phyloP scores from a whole-genome alignment of 108 stramenopile species.

The Cyclotella choctawhatcheeana region DNA sequence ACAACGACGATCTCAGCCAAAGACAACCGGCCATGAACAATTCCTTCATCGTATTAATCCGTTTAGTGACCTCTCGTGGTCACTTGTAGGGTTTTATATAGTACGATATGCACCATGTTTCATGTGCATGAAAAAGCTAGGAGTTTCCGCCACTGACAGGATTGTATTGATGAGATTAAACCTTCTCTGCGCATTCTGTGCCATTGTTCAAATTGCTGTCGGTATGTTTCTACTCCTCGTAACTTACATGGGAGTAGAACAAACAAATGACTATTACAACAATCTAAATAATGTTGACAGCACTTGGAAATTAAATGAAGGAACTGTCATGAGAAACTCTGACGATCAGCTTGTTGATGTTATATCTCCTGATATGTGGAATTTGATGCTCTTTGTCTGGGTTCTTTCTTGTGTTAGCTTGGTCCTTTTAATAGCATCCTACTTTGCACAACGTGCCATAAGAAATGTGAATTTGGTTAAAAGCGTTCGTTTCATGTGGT shows the following conservation, averaged over 20 bases:
- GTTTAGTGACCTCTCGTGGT: conserved; percentile 32
- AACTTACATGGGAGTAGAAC: conserved; percentile 20
- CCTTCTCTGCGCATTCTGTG: conserved; percentile 61
- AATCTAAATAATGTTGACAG: neutral
- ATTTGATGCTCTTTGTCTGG: conserved; percentile 41
- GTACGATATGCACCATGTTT: conserved; percentile 54
- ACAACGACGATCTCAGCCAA: neutral
- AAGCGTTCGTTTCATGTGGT: conserved; percentile 78
- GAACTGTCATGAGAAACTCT: neutral
- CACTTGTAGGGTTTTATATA: conserved; percentile 31
- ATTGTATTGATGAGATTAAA: conserved; percentile 69
- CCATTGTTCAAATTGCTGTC: conserved; percentile 52
- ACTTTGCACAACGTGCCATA: conserved; percentile 63
- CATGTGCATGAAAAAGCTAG: conserved; percentile 44
- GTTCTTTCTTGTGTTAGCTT: conserved; percentile 54
- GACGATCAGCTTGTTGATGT: too few relatives aligned
- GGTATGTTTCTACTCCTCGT: conserved; percentile 46
- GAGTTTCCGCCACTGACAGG: conserved; percentile 63
- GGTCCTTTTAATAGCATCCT: conserved; percentile 56
- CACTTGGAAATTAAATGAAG: too few relatives aligned
- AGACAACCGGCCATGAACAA: neutral
- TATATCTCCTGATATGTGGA: conserved; percentile 50
- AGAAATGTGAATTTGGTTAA: conserved; percentile 75
- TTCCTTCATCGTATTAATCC: conserved; percentile 14
- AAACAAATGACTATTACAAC: conserved; percentile 6